Conservation (phyloP, 2,329 filamentous ascomycete species). For the Moelleriella libera region DNA sequence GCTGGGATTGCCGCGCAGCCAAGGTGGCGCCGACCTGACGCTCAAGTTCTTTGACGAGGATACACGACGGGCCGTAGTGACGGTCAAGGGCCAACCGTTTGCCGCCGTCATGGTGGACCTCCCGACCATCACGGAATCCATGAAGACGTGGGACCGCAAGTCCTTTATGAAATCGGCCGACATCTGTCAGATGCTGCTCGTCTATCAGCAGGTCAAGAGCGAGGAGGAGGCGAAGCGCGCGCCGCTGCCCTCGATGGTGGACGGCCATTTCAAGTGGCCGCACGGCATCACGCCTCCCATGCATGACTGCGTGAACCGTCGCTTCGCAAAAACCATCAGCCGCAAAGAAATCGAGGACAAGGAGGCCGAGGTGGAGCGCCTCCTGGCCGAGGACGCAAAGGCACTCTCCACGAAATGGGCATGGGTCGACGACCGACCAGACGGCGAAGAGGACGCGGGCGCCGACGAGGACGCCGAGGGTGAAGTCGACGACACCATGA, state of each 20-base stretch:
- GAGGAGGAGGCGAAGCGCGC: constrained; percentile 52
- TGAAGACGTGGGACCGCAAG: constrained; percentile 88
- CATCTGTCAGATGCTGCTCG: constrained; percentile 77
- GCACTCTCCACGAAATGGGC: constrained; percentile 48
- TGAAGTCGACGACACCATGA: constrained; percentile 28
- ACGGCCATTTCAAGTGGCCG: constrained; percentile 58
- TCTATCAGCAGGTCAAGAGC: constrained; percentile 52
- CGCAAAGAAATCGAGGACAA: constrained; percentile 77
- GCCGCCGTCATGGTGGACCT: constrained; percentile 71
- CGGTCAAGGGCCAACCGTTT: constrained; percentile 55
- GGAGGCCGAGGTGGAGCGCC: constrained; percentile 61
- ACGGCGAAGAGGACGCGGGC: constrained; percentile 22
- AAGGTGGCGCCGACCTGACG: constrained; percentile 62
- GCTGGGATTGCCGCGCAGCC: constrained; percentile 49
- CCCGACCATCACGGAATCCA: constrained; percentile 75
- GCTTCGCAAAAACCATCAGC: constrained; percentile 72
- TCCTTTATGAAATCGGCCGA: constrained; percentile 82
- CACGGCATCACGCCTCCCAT: constrained; percentile 82
- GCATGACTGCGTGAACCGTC: constrained; percentile 68
- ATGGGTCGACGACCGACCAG: constrained; percentile 41
- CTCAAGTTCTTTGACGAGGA: constrained; percentile 69
- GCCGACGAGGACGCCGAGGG: constrained; percentile 38
- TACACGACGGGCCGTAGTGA: constrained; percentile 58
- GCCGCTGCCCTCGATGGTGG: constrained; percentile 58
- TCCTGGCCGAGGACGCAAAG: constrained; percentile 55